Conservation (phyloP, 2,329 filamentous ascomycete species). For the Ophiostoma himal-ulmi region DNA sequence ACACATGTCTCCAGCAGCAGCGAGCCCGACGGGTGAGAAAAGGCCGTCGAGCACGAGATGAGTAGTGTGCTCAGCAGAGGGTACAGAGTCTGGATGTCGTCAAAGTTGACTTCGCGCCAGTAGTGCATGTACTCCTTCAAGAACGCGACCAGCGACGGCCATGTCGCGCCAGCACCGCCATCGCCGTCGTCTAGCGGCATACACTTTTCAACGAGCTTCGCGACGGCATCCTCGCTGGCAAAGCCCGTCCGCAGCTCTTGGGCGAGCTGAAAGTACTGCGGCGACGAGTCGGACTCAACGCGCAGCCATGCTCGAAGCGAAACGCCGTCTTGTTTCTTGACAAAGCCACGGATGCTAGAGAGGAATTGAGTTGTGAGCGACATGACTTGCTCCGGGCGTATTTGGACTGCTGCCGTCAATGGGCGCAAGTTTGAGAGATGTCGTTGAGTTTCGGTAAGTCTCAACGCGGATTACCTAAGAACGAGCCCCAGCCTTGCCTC, state of each 20-base stretch:
- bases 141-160: constrained; percentile 73
- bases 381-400: constrained; percentile 19
- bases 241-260: constrained; percentile 59
- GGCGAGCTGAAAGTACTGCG: constrained; percentile 62
- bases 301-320: constrained; percentile 64
- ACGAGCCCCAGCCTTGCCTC: not conserved
- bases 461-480: constrained; percentile 2
- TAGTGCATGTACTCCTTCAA: constrained; percentile 76
- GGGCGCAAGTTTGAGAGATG: constrained; percentile 1
- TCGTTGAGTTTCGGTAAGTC: not conserved
- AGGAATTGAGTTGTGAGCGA: constrained; percentile 27
- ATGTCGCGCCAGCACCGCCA: constrained; percentile 57
- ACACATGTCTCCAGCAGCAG: constrained; percentile 80
- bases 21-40: constrained; percentile 71
- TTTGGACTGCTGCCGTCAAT: not conserved
- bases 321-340: constrained; percentile 46
- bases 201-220: constrained; percentile 56
- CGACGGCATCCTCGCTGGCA: constrained; percentile 47
- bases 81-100: constrained; percentile 69
- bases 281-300: constrained; percentile 65
- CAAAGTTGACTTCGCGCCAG: constrained; percentile 71
- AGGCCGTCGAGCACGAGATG: constrained; percentile 68
- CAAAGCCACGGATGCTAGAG: constrained; percentile 26
- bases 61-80: constrained; percentile 61
- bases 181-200: constrained; percentile 62